phyloP scores from a whole-genome alignment of 345 rosid species.

The Cardamine resedifolia region DNA sequence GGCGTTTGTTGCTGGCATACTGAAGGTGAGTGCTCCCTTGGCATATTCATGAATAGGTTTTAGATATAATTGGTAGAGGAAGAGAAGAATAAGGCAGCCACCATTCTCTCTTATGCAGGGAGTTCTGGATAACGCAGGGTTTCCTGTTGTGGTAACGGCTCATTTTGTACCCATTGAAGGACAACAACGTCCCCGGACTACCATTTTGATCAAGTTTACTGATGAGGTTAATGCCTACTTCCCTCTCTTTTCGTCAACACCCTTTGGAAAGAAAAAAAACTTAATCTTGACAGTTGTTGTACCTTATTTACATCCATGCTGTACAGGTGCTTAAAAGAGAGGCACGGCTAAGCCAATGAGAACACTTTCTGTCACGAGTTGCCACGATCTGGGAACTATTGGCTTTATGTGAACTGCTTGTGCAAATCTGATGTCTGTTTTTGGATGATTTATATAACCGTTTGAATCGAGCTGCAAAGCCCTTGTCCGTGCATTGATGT shows the following conservation, averaged over 20 bases:
- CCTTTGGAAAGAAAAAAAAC: background rate
- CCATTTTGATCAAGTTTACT: slow-evolving; percentile 92
- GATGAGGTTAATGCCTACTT: slow-evolving; percentile 66
- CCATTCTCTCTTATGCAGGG: slow-evolving; percentile 51
- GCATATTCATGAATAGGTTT: background rate
- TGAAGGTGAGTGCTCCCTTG: slow-evolving; percentile 53
- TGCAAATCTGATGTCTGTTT: slow-evolving; percentile 23
- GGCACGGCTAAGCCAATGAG: slow-evolving; percentile 60
- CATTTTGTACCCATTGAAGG: slow-evolving; percentile 99
- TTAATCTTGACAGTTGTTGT: background rate
- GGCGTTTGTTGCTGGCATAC: slow-evolving; percentile 99
- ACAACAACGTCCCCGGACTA: slow-evolving; percentile 93
- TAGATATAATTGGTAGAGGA: background rate
- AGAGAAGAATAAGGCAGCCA: background rate
- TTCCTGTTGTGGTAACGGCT: slow-evolving; percentile 95
- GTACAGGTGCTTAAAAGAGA: slow-evolving; percentile 75
- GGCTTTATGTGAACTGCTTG: slow-evolving; percentile 25
- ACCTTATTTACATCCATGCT: slow-evolving; percentile 1
- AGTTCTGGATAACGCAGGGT: slow-evolving; percentile 87
- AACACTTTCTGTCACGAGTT: slow-evolving; percentile 1
- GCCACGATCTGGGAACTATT: slow-evolving; percentile 5
- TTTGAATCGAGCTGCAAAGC: slow-evolving; percentile 18
- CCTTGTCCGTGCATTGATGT: slow-evolving; percentile 21
- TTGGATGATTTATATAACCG: background rate
- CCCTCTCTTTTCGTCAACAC: background rate